Evolutionary conservation across 2,329 filamentous ascomycete genomes (phyloP), one percentile per base, ranked within the genome.

Genomic region (Hypoxylon sp.): DNA sequence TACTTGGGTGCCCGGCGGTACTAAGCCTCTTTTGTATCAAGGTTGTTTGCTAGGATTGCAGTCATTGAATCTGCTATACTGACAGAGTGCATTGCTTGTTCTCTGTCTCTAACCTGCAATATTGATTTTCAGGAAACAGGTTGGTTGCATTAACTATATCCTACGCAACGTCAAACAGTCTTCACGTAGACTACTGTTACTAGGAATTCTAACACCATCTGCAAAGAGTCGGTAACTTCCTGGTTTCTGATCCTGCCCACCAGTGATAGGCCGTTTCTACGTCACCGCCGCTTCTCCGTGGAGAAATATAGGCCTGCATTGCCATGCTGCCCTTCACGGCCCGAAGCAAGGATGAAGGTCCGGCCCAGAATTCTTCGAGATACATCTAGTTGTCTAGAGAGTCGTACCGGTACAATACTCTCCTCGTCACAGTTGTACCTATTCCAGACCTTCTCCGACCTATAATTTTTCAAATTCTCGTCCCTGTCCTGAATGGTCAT

Each of bases 31-130:
- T 41, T 55, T 68, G 38, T 65, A 60, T 50, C 32, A n/a, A 32
- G 2, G 23, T 6, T 46, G 61, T 62, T 63, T 70, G 58, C 53
- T 63, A n/a, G 7, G 21, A 11, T 4, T 60, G 49, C 32, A 30
- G 11, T n/a, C 5, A 28, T 17, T 49, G 48, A 2, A 23, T 19
- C 4, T 52, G 19, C 38, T 43, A 43, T 56, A 28, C 36, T 14
- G n/a, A 13, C 38, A 56, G 21, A 36, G 45, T 50, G 13, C 52
- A 56, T 52, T 43, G 60, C 48, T 59, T 53, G 25, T 36, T 41
- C 28, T 66, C 63, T 63, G 51, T 48, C 58, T 32, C 57, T 32
- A 23, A 30, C 13, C 7, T 60, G 28, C 43, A 36, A 30, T 41
- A 2, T 21, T 21, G 17, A 23, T 23, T 59, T 46, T 17, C 19